Evolutionary conservation across 2,329 filamentous ascomycete species (phyloP), one percentile per base, ranked within the genome.

Genomic region (Sporothrix inflata): DNA sequence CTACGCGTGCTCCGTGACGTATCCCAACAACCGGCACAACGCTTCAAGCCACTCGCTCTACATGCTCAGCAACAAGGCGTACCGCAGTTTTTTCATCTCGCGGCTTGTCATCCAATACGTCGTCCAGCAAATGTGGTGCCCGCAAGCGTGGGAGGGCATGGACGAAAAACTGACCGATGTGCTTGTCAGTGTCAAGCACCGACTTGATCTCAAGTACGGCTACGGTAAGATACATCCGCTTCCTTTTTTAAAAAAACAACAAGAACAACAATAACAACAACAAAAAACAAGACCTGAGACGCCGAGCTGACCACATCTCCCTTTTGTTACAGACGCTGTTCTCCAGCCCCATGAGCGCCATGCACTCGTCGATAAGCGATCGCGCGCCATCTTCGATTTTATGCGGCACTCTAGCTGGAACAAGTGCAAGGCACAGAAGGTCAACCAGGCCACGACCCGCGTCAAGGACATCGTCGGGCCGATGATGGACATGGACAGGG

Each of bases 401-500:
- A 67, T 80, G 47, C 75, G 75, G 42, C 77, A 79, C 67, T 65
- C 73, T 3, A 77, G 78, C 11, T 83, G 76, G 73, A 40, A 47
- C 14, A 71, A 73, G 16, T 76, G 75, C 75, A 75, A 75, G n/a
- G 73, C 76, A 8, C 73, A 72, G 67, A 78, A 77, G 72, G 71
- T 78, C 1, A 75, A 69, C 30, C 68, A 75, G 12, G 74, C 77
- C 40, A 72, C 75, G 38, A 71, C 73, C 9, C 77, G 78, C 7
- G 73, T 79, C 38, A 78, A 79, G 57, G 81, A 79, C 69, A 79
- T 82, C 70, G 72, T 85, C 4, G 80, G 82, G 0, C 82, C 86
- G 24, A 82, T 87, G 71, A 78, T 86, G 6, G 79, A 80, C 61
- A 76, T 83, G 14, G 82, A 85, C 73, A 74, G 76, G 8, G 77